A percentile compares a stretch with the other conserved stretches of the same genome.
These are phyloP conservation scores for Leccinum proliferum DNA, from an alignment of 1,284 basidiomycete species.

Conservation along the genomic window DNA sequence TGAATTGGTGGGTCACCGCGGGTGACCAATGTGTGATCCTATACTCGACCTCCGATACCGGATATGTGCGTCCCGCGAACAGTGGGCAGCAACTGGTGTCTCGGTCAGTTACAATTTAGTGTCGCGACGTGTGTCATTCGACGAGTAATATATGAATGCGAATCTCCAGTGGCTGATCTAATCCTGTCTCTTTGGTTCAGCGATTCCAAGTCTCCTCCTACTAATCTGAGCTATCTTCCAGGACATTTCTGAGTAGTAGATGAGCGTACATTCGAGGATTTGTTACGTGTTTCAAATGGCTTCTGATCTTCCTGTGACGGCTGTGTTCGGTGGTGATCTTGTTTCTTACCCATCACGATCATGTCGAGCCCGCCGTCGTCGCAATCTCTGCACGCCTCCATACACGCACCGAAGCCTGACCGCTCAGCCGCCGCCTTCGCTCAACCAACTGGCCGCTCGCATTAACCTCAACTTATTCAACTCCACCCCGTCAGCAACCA, in stretches of 20 bases:
- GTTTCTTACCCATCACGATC: constrained; percentile 16
- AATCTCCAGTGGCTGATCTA: neutral
- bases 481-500: constrained; percentile 28
- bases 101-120: neutral
- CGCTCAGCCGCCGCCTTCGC: constrained; percentile 38
- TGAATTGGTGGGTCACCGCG: neutral
- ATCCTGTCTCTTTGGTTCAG: neutral
- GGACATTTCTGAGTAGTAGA: neutral
- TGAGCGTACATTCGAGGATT: neutral
- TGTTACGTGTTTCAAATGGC: neutral
- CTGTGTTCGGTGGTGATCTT: constrained; percentile 6
- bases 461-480: constrained; percentile 45
- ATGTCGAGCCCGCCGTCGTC: constrained; percentile 27
- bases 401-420: constrained; percentile 38
- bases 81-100: neutral
- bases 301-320: neutral
- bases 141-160: too few species aligned
- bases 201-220: neutral
- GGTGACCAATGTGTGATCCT: neutral
- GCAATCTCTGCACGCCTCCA: constrained; percentile 28
- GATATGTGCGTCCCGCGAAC: neutral
- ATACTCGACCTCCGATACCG: neutral
- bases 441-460: constrained; percentile 74
- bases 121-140: neutral
- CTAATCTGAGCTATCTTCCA: neutral